These are phyloP conservation scores for Reutealis trisperma DNA, from an alignment of 345 rosid species.

Conservation along the genomic window DNA sequence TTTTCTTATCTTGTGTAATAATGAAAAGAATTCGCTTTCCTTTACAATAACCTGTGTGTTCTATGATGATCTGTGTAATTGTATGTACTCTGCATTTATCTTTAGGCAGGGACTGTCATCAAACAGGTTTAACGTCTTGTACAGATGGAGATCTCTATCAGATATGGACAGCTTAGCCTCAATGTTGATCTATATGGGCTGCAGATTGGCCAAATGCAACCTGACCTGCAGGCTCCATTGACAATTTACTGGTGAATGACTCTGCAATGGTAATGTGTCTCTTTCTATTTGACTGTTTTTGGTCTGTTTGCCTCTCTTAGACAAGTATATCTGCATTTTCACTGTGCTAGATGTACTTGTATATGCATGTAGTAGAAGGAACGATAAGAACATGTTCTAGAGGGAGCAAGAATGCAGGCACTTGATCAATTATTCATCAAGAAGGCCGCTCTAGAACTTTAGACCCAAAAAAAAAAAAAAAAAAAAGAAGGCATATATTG, in stretches of 20 bases:
- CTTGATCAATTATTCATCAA: too few relatives aligned
- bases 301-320: neutral
- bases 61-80: slow-evolving; percentile 1
- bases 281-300: neutral
- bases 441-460: too few relatives aligned
- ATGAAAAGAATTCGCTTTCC: slow-evolving; percentile 11
- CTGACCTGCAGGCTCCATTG: neutral
- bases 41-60: neutral
- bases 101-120: neutral
- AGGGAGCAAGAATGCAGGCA: neutral
- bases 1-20: slow-evolving; percentile 27
- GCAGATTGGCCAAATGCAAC: neutral
- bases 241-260: too few relatives aligned
- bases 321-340: neutral
- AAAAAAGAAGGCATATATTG: neutral
- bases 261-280: neutral
- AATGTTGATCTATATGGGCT: neutral
- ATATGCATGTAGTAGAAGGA: neutral
- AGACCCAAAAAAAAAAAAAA: too few relatives aligned
- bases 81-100: neutral
- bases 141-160: too few relatives aligned
- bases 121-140: neutral
- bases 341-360: neutral
- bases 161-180: neutral
- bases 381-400: neutral